A percentile compares a stretch with the other conserved stretches of the same genome.
Conservation (phyloP, 2,329 filamentous ascomycete species). For the Ampelomyces quisqualis region DNA sequence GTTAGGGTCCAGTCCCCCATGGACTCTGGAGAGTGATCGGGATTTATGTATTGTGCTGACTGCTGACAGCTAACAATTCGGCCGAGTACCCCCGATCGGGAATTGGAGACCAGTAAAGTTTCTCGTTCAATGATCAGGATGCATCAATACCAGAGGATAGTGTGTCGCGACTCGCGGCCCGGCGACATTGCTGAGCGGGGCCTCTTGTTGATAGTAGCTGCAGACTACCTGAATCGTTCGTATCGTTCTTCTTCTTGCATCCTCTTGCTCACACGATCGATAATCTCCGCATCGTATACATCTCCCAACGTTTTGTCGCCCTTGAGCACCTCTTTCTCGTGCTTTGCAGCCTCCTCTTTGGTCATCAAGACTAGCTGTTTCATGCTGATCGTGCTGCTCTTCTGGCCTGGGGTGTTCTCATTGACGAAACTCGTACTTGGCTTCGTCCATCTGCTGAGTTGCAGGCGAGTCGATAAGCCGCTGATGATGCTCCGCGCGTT, state of each 20-base stretch:
- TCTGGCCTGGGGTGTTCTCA: conserved; percentile 70
- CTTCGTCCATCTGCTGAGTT: conserved; percentile 76
- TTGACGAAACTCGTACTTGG: conserved; percentile 66
- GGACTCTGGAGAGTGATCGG: neutral
- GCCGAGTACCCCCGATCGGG: too few species aligned
- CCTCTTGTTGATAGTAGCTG: neutral
- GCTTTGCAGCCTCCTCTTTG: conserved; percentile 78
- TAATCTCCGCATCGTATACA: conserved; percentile 68
- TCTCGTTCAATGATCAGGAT: too few species aligned
- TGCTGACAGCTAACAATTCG: too few species aligned
- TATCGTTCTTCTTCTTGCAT: conserved; percentile 65
- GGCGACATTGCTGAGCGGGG: conserved; percentile 2
- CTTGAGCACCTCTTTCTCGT: conserved; percentile 76
- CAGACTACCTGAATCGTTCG: conserved; percentile 49
- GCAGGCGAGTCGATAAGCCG: conserved; percentile 75
- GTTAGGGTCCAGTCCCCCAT: neutral
- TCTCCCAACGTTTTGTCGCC: conserved; percentile 67
- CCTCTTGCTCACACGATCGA: conserved; percentile 67
- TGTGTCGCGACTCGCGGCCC: too few species aligned
- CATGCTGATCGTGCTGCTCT: conserved; percentile 67
- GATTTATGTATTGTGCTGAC: conserved; percentile 1
- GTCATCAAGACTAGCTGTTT: conserved; percentile 86
- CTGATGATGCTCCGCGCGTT: conserved; percentile 79
- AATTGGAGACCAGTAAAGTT: too few species aligned
- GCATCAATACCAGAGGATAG: too few species aligned